These are phyloP conservation scores for Podospora sp. DNA, from an alignment of 495 filamentous ascomycete genomes.

Conservation along the genomic window DNA sequence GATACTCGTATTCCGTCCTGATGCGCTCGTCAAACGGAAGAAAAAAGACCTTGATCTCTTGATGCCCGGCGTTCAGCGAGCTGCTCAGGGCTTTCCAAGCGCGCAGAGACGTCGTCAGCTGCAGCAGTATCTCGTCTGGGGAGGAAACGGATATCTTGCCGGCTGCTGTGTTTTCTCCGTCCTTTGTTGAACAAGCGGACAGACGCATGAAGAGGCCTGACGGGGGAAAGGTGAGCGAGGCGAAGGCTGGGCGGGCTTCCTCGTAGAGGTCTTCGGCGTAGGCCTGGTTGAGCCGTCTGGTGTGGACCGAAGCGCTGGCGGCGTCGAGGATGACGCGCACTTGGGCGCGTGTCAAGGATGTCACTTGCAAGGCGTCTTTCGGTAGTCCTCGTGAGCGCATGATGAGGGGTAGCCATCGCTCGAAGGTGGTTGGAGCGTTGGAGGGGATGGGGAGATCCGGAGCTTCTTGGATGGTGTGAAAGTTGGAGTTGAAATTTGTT, in stretches of 20 bases:
- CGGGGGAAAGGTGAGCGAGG: slow-evolving; percentile 24
- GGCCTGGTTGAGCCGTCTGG: slow-evolving; percentile 19
- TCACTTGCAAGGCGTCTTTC: slow-evolving; percentile 17
- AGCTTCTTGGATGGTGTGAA: slow-evolving; percentile 25
- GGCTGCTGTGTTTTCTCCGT: slow-evolving; percentile 15
- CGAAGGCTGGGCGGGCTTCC: slow-evolving; percentile 22
- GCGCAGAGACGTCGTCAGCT: slow-evolving; percentile 33
- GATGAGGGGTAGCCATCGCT: slow-evolving; percentile 34
- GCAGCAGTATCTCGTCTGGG: slow-evolving; percentile 29
- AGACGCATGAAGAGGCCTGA: slow-evolving; percentile 38
- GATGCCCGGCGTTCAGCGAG: not conserved
- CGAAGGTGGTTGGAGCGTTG: slow-evolving; percentile 29
- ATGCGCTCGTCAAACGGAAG: slow-evolving; percentile 37
- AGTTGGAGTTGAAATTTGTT: slow-evolving; percentile 31
- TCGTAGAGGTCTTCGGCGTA: slow-evolving; percentile 26
- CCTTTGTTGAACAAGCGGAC: slow-evolving; percentile 38
- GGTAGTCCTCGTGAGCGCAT: slow-evolving; percentile 21
- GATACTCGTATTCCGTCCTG: slow-evolving; percentile 32
- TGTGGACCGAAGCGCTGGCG: slow-evolving; percentile 23
- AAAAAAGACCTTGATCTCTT: slow-evolving; percentile 24
- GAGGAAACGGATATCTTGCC: slow-evolving; percentile 27
- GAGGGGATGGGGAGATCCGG: slow-evolving; percentile 26
- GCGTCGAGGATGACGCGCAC: slow-evolving; percentile 22
- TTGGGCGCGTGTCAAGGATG: slow-evolving; percentile 18
- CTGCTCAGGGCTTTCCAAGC: slow-evolving; percentile 28